These are phyloP conservation scores for Elsinoe perseae DNA, from an alignment of 2,329 filamentous ascomycete species.

Conservation along the genomic window DNA sequence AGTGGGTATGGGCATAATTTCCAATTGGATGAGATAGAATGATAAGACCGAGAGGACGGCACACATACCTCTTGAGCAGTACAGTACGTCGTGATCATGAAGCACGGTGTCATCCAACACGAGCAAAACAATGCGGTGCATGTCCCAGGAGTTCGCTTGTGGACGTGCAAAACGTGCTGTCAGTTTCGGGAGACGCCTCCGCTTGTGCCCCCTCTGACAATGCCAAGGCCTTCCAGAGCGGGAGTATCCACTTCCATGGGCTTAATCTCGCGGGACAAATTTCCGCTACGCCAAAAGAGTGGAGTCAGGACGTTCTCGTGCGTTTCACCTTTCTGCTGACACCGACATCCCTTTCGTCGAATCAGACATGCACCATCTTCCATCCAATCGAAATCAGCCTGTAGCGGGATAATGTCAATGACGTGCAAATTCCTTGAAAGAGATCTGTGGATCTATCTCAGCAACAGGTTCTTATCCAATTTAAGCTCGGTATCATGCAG, in stretches of 20 bases:
- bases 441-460: neutral
- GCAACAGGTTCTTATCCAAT: neutral
- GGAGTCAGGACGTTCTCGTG: neutral
- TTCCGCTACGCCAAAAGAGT: neutral
- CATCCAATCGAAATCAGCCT: neutral
- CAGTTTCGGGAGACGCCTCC: conserved; percentile 7
- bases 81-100: neutral
- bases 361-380: neutral
- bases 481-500: neutral
- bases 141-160: conserved; percentile 5
- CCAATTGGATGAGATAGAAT: neutral
- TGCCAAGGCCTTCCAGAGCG: conserved; percentile 2
- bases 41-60: neutral
- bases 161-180: conserved; percentile 4
- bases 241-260: neutral
- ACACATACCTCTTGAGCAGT: neutral
- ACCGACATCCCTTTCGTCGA: neutral
- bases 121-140: neutral
- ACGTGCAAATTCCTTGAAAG: neutral
- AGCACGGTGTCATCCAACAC: neutral
- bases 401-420: neutral
- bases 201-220: neutral
- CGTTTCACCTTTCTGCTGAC: conserved; percentile 2
- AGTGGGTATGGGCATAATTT: neutral
- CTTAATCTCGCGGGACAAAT: neutral